These are phyloP conservation scores for Irpex sp. DNA, from an alignment of 1,284 basidiomycete species.

Conservation along the genomic window DNA sequence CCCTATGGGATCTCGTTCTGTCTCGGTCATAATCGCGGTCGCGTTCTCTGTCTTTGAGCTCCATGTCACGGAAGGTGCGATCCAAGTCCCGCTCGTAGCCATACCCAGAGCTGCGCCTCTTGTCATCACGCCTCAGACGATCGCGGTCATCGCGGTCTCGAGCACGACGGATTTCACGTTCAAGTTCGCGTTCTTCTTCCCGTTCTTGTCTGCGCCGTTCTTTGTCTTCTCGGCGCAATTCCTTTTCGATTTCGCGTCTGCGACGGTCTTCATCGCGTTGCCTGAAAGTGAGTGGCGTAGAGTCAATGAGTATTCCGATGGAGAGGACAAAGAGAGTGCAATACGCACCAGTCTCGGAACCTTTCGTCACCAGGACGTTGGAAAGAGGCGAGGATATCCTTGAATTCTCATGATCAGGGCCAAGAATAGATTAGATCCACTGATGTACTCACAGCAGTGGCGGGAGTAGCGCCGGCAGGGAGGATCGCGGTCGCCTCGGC, in stretches of 20 bases:
- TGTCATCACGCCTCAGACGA: conserved; percentile 18
- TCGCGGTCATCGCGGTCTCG: conserved; percentile 19
- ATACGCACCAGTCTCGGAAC: conserved; percentile 43
- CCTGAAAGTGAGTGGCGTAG: conserved; percentile 31
- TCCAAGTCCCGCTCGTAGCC: conserved; percentile 28
- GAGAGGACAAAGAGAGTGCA: neutral
- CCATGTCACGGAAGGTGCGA: conserved; percentile 28
- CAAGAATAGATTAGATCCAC: neutral
- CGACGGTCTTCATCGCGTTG: conserved; percentile 56
- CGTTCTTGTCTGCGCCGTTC: conserved; percentile 46
- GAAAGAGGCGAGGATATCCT: conserved; percentile 63
- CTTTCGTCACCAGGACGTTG: conserved; percentile 18
- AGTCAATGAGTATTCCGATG: neutral
- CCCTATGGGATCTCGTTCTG: conserved; percentile 21
- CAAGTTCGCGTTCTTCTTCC: conserved; percentile 36
- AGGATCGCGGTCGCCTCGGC: conserved; percentile 59
- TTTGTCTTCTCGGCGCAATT: conserved; percentile 39
- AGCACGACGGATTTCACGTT: conserved; percentile 41
- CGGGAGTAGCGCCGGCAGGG: conserved; percentile 57
- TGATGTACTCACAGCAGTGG: conserved; percentile 40
- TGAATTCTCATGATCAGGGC: neutral
- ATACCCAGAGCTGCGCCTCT: conserved; percentile 15
- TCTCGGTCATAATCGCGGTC: conserved; percentile 26
- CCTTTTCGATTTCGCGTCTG: conserved; percentile 36
- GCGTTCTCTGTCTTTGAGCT: conserved; percentile 16